Conservation (phyloP, 2,329 filamentous ascomycete species). For the Colletotrichum nymphaeae region DNA sequence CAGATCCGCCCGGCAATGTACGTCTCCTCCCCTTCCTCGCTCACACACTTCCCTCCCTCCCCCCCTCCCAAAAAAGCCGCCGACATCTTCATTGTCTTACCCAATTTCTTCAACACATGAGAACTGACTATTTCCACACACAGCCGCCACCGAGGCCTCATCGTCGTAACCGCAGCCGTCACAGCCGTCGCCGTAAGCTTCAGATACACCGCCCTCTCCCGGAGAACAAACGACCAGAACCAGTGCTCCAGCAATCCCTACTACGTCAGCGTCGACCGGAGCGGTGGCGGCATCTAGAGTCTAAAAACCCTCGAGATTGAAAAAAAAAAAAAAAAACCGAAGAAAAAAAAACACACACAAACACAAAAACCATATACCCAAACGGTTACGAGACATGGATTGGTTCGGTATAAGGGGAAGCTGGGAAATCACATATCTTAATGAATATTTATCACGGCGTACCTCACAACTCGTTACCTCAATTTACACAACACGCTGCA, state of each 20-base stretch:
- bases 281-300: conserved; percentile 58
- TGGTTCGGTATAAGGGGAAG: neutral
- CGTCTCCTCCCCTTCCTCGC: conserved; percentile 40
- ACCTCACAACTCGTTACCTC: neutral
- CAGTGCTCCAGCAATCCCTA: conserved; percentile 51
- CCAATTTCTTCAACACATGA: no score
- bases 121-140: no score
- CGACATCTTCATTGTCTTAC: neutral
- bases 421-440: neutral
- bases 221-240: conserved; percentile 55
- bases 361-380: neutral
- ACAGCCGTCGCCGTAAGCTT: conserved; percentile 43
- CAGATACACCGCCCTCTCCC: conserved; percentile 48
- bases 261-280: conserved; percentile 64
- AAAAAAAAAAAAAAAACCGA: neutral
- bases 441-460: neutral
- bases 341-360: neutral
- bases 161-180: conserved; percentile 46
- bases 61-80: no score
- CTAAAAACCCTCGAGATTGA: no score
- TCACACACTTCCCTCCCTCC: conserved; percentile 37
- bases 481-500: neutral
- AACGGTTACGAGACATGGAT: neutral
- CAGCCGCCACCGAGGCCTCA: conserved; percentile 53
- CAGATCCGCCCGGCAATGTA: conserved; percentile 35